Conservation (phyloP, 305 asterid species). For the Lippia alba region DNA sequence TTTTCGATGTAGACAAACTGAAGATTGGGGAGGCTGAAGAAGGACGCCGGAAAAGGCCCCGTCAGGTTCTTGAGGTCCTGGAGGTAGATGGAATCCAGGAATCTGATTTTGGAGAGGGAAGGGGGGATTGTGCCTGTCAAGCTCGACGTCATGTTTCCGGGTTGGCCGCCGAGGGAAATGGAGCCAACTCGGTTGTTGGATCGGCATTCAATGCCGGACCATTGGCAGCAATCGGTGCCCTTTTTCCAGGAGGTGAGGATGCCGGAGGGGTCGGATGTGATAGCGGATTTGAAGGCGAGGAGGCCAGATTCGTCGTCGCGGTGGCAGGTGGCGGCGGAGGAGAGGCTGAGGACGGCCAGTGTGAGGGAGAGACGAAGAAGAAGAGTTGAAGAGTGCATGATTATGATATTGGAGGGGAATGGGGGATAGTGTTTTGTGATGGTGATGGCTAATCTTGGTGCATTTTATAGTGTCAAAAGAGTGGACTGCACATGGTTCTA, state of each 20-base stretch:
- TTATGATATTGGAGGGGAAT: background rate
- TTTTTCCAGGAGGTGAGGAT: conserved; percentile 65
- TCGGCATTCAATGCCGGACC: conserved; percentile 67
- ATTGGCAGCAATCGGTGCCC: conserved; percentile 81
- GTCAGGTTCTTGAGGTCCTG: conserved; percentile 51
- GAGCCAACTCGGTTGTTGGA: conserved; percentile 47
- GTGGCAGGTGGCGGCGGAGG: conserved; percentile 66
- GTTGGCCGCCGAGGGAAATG: conserved; percentile 41
- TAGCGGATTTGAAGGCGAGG: conserved; percentile 74
- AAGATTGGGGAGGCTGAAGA: conserved; percentile 45
- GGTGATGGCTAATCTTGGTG: background rate
- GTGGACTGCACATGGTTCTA: too few species aligned
- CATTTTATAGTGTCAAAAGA: background rate
- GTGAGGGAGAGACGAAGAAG: conserved; percentile 26
- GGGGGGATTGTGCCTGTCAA: conserved; percentile 71
- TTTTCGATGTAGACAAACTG: conserved; percentile 55
- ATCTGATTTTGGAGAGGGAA: conserved; percentile 61
- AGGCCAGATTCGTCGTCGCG: conserved; percentile 67
- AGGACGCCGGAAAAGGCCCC: conserved; percentile 62
- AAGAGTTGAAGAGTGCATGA: conserved; percentile 25
- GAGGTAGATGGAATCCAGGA: conserved; percentile 47
- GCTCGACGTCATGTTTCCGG: conserved; percentile 39
- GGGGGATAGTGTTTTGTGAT: too few species aligned
- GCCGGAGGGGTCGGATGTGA: conserved; percentile 75
- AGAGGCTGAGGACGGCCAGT: conserved; percentile 22